Conservation (phyloP, 306 rosid species). For the Oemleria cerasiformis region DNA sequence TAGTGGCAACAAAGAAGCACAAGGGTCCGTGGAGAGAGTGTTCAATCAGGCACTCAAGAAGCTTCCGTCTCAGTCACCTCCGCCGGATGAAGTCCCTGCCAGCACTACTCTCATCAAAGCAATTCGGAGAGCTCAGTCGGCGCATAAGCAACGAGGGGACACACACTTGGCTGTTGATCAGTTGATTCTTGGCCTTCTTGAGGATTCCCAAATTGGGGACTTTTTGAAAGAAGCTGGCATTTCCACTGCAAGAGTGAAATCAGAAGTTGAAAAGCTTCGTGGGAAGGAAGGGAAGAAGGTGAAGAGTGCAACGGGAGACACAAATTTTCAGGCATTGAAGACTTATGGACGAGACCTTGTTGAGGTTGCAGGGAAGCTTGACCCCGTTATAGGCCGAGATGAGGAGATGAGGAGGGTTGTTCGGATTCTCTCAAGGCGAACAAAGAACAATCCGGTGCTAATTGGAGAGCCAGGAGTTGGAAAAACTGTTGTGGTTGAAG, state of each 20-base stretch:
- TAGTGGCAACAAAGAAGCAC: slow-evolving; percentile 51
- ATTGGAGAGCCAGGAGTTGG: slow-evolving; percentile 99
- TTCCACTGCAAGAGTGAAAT: slow-evolving; percentile 48
- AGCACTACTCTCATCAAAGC: slow-evolving; percentile 62
- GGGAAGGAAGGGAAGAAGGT: slow-evolving; percentile 81
- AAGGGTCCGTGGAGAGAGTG: slow-evolving; percentile 57
- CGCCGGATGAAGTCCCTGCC: slow-evolving; percentile 73
- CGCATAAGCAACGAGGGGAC: slow-evolving; percentile 74
- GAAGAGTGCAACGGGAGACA: slow-evolving; percentile 84
- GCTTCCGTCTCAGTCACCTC: slow-evolving; percentile 73
- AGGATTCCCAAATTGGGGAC: slow-evolving; percentile 78
- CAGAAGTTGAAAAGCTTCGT: slow-evolving; percentile 76
- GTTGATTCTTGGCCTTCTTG: slow-evolving; percentile 75
- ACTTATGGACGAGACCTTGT: slow-evolving; percentile 86
- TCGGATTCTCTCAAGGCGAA: slow-evolving; percentile 72
- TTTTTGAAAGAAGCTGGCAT: slow-evolving; percentile 86
- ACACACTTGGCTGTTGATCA: slow-evolving; percentile 89
- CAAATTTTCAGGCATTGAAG: slow-evolving; percentile 69
- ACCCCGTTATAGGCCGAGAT: slow-evolving; percentile 86
- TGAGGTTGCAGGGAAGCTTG: slow-evolving; percentile 85
- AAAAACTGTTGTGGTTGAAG: slow-evolving; percentile 91
- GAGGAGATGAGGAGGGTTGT: slow-evolving; percentile 84
- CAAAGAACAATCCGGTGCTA: slow-evolving; percentile 86
- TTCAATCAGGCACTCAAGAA: slow-evolving; percentile 73
- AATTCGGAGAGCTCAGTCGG: slow-evolving; percentile 69